These are phyloP conservation scores for Lolium rigidum DNA, from an alignment of 176 grass and related monocot genomes.

Conservation along the genomic window DNA sequence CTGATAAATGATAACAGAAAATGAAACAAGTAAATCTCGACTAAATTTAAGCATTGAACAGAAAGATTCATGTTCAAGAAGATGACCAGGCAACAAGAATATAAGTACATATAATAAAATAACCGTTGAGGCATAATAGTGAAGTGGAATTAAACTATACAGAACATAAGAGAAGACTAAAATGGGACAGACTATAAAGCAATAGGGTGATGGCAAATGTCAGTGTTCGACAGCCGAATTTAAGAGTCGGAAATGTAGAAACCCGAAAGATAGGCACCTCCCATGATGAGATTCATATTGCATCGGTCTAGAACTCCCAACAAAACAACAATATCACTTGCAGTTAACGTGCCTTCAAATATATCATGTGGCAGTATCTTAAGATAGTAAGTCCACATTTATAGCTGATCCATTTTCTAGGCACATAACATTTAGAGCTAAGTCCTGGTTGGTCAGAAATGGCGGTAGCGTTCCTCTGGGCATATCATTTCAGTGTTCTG, in stretches of 20 bases:
- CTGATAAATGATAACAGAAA: conserved; percentile 67
- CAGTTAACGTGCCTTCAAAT: background rate
- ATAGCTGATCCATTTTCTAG: background rate
- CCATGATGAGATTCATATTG: conserved; percentile 12
- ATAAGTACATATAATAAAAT: background rate
- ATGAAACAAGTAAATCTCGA: background rate
- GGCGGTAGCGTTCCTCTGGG: background rate
- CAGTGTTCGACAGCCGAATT: background rate
- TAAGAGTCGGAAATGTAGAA: background rate
- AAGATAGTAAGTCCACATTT: background rate
- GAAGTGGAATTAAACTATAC: conserved; percentile 5
- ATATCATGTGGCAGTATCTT: background rate
- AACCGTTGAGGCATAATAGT: background rate
- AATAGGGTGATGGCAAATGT: background rate
- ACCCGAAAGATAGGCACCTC: background rate
- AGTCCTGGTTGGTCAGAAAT: background rate
- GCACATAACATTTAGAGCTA: background rate
- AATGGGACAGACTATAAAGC: background rate
- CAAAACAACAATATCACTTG: background rate
- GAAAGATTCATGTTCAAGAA: background rate
- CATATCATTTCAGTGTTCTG: conserved; percentile 24
- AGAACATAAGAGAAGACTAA: background rate
- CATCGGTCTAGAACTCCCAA: background rate
- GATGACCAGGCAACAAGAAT: background rate
- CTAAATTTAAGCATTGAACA: conserved; percentile 29